A percentile compares a stretch with the other conserved stretches of the same genome.
Conservation (phyloP, 768 basidiomycete genomes). For the Neoboletus subvelutipes region DNA sequence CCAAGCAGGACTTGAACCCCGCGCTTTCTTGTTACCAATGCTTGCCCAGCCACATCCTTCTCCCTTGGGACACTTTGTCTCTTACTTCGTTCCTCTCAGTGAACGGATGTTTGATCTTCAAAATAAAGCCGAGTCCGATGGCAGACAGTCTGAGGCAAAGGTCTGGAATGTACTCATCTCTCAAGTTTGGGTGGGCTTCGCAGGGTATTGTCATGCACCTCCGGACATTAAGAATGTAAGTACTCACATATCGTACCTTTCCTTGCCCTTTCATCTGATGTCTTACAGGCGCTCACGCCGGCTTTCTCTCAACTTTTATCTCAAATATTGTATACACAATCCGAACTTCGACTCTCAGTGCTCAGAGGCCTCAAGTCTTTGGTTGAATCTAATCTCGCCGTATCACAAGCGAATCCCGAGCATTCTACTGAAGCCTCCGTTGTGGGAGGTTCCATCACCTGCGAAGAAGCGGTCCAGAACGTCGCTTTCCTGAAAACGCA, state of each 20-base stretch:
- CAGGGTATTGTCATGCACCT: constrained; percentile 85
- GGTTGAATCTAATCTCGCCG: constrained; percentile 73
- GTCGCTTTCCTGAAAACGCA: constrained; percentile 71
- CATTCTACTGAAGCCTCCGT: constrained; percentile 28
- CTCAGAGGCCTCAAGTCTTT: constrained; percentile 78
- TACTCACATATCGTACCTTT: background rate
- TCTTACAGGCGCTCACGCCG: constrained; percentile 62
- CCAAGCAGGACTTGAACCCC: constrained; percentile 72
- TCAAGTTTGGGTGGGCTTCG: constrained; percentile 91
- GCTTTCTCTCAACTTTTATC: constrained; percentile 88
- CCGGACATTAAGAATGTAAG: constrained; percentile 70
- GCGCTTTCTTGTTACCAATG: constrained; percentile 89
- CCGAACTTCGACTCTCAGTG: constrained; percentile 77
- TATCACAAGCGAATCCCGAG: constrained; percentile 39
- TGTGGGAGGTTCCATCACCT: constrained; percentile 41
- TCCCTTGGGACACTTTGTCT: constrained; percentile 79
- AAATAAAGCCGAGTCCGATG: constrained; percentile 71
- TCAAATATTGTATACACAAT: constrained; percentile 88
- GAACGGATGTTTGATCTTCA: constrained; percentile 91
- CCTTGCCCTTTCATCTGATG: constrained; percentile 1
- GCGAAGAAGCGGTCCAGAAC: constrained; percentile 62
- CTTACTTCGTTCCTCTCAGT: constrained; percentile 90
- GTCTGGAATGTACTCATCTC: constrained; percentile 93
- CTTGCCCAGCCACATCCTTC: constrained; percentile 80
- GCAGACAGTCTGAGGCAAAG: constrained; percentile 82